A percentile compares a stretch with the other conserved stretches of the same genome.
These are phyloP conservation scores for Saitozyma sp. DNA, from an alignment of 768 basidiomycete genomes.

Conservation along the genomic window DNA sequence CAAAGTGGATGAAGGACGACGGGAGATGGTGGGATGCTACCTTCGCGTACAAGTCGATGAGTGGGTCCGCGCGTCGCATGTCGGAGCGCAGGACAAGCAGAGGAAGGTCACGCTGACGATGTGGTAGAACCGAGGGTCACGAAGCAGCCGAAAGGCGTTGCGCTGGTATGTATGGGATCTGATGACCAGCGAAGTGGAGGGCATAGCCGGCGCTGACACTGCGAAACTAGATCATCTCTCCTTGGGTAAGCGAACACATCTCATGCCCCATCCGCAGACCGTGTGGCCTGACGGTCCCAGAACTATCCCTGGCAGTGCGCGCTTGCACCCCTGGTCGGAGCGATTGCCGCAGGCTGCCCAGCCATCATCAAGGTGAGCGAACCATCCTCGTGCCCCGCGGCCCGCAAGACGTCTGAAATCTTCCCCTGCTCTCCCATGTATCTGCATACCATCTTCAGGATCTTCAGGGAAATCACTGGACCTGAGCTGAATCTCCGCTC, in stretches of 20 bases:
- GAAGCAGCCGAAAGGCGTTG: slow-evolving; percentile 51
- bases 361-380: slow-evolving; percentile 46
- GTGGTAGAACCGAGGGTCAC: slow-evolving; percentile 34
- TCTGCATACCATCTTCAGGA: too few species aligned
- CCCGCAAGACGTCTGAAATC: too few species aligned
- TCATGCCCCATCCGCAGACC: background rate
- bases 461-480: background rate
- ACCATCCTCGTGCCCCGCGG: slow-evolving; percentile 1
- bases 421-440: too few species aligned
- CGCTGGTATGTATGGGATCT: slow-evolving; percentile 23
- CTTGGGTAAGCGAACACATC: slow-evolving; percentile 35
- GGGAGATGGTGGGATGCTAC: slow-evolving; percentile 38
- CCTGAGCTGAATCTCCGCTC: background rate
- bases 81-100: background rate
- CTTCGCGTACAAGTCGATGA: slow-evolving; percentile 40
- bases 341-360: slow-evolving; percentile 53
- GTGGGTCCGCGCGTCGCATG: slow-evolving; percentile 19
- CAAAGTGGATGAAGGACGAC: slow-evolving; percentile 50
- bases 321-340: slow-evolving; percentile 44
- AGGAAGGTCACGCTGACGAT: slow-evolving; percentile 6
- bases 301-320: slow-evolving; percentile 49
- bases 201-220: slow-evolving; percentile 1
- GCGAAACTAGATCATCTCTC: slow-evolving; percentile 37
- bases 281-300: slow-evolving; percentile 15
- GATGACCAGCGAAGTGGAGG: background rate